These are phyloP conservation scores for Lithohypha guttulata DNA, from an alignment of 2,329 filamentous ascomycete species.

Conservation along the genomic window DNA sequence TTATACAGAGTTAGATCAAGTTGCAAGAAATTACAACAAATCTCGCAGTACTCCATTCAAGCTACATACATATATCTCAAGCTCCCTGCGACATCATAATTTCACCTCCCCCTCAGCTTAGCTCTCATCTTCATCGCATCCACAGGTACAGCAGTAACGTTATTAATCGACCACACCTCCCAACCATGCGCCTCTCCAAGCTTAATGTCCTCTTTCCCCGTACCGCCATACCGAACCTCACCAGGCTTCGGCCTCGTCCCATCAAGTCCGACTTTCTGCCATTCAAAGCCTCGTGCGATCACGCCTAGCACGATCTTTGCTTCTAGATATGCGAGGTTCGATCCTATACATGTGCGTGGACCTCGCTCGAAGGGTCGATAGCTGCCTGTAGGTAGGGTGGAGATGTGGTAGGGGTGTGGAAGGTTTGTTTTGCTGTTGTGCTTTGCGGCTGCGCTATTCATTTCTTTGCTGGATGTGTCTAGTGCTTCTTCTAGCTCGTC, in stretches of 20 bases:
- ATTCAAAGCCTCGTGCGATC: conserved; percentile 41
- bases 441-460: too few species aligned
- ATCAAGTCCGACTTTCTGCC: conserved; percentile 25
- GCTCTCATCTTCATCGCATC: conserved; percentile 19
- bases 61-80: too few species aligned
- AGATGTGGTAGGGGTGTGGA: conserved; percentile 10
- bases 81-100: too few species aligned
- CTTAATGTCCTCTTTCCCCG: conserved; percentile 9
- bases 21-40: too few species aligned
- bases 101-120: conserved; percentile 7
- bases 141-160: conserved; percentile 13
- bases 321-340: conserved; percentile 46
- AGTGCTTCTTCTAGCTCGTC: conserved; percentile 7
- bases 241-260: conserved; percentile 9
- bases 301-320: conserved; percentile 41
- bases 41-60: background rate
- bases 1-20: too few species aligned
- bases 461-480: conserved; percentile 1
- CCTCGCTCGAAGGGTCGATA: conserved; percentile 48
- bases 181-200: conserved; percentile 9
- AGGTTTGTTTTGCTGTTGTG: conserved; percentile 14
- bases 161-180: conserved; percentile 14
- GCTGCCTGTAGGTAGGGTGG: conserved; percentile 30
- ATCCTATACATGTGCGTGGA: conserved; percentile 46
- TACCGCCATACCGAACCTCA: background rate